A percentile compares a stretch with the other conserved stretches of the same genome.
These are phyloP conservation scores for Aspergillus indologenus DNA, from an alignment of 495 filamentous ascomycete species.

Conservation along the genomic window DNA sequence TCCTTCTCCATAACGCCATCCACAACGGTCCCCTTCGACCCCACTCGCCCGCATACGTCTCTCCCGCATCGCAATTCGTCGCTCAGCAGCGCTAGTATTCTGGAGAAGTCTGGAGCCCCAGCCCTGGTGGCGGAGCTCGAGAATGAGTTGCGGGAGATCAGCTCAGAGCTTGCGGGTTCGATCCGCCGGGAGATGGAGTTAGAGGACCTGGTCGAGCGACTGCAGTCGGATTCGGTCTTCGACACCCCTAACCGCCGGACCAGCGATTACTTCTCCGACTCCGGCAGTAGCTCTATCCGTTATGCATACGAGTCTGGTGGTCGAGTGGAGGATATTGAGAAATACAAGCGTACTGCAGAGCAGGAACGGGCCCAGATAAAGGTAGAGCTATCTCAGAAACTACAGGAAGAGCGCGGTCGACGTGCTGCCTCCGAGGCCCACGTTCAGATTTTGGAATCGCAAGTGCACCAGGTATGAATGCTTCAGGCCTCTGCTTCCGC, in stretches of 20 bases:
- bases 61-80: constrained; percentile 35
- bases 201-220: constrained; percentile 85
- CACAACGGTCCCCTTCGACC: constrained; percentile 39
- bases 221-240: constrained; percentile 68
- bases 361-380: constrained; percentile 88
- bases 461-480: constrained; percentile 56
- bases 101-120: constrained; percentile 46
- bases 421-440: constrained; percentile 76
- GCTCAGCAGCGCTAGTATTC: constrained; percentile 37
- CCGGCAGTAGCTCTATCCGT: constrained; percentile 80
- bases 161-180: constrained; percentile 84
- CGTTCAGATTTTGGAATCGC: constrained; percentile 73
- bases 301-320: constrained; percentile 62
- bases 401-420: constrained; percentile 77
- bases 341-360: constrained; percentile 76
- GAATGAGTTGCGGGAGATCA: constrained; percentile 89
- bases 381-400: constrained; percentile 73
- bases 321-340: constrained; percentile 79
- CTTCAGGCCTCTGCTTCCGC: neutral
- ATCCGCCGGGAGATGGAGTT: constrained; percentile 95
- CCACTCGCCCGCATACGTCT: constrained; percentile 41
- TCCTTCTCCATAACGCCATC: constrained; percentile 34
- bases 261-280: constrained; percentile 98
- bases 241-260: constrained; percentile 62
- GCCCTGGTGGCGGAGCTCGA: constrained; percentile 70